Base-by-base conservation (phyloP, 768 basidiomycete genomes). In the Tylopilus sp. region DNA sequence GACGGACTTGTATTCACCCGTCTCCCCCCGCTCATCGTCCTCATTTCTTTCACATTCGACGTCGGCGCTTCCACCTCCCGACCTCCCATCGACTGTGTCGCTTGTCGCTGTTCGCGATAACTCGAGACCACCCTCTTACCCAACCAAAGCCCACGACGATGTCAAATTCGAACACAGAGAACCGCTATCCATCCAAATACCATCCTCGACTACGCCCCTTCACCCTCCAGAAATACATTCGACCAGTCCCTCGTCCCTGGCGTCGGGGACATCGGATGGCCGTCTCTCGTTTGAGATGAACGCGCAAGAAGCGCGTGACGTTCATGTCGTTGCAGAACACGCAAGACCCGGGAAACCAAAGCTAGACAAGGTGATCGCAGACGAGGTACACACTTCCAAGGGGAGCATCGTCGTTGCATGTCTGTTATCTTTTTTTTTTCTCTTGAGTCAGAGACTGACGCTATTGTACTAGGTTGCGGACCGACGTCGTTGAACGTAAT, bases 321-420 rank as follows among this genome's bases (percentile, higher is more conserved):
- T 88, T 52, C 72, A 72, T 18, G 59, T 77, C 21, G 73, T 89
- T 41, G 72, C 83, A 7, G 87, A 89, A 68, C 72, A 79, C 50
- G 83, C 81, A 25, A 71, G 81, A 40, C 77, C 78, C 4, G 89
- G 89, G 3, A 79, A 80, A 60, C 89, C 88, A 22, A 82, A 77
- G 57, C 61, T 91, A 36, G 78, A 80, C 36, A 68, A 73, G 49
- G 78, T 89, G 30, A 59, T 89, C 21, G 75, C 76, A 25, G 84
- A 87, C 50, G 89, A 90, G 67, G 78, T 87, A 3, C 71, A 77
- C 41, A 60, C 59, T 15, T 75, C 84, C 26, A 60, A 68, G 53
- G 85, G 85, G 17, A 71, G 78, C 12, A 63, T 86, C 50, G 71
- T 83, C 40, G 87, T 91, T 42, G 84, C 82, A 12, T 88, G 87